Base-by-base conservation (phyloP, 1,284 basidiomycete genomes). In the Leucoagaricus sp. region DNA sequence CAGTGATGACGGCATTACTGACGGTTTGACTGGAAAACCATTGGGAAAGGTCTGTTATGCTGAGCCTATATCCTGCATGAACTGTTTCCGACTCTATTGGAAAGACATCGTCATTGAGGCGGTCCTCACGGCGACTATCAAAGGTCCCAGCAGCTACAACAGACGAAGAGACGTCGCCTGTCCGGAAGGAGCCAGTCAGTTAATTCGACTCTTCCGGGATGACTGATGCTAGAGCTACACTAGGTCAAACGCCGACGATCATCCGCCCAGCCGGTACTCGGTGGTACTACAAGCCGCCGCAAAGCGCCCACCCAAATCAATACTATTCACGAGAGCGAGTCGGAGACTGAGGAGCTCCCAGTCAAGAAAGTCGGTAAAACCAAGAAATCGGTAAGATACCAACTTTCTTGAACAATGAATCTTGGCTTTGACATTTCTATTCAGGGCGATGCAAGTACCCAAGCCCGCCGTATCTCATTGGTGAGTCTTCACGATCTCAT, bases 1-100 rank as follows among this genome's bases (percentile, higher is more conserved):
- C 3, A 92, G 89, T 65, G 86, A 90, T 57, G 85, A 90, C 59
- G 91, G 91, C 3, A 93, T 93, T 58, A 83, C 76, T 40, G 87
- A 93, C 69, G 91, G 90, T 25, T 62, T 85, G 19, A 93, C 91
- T 12, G 91, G 91, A 13, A 72, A 78, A 66, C 85, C 79, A 34
- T 69, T 92, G 54, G 75, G 72, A 47, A 80, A 78, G 73, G 85
- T 82, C 60, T 58, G 73, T 66, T 25, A 31, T 29, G n/a, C 46
- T 45, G 28, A 12, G 44, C 4, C 28, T 23, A 19, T 25, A 12
- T 9, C 28, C n/a, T 34, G 31, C 17, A 13, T n/a, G 17, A 48
- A 3, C 36, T 26, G 9, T 34, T 12, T 21, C 19, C 17, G n/a
- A n/a, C 23, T 29, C 10, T 29, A 5, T 45, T n/a, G 40, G 31